A percentile compares a stretch with the other conserved stretches of the same genome.
Conservation (phyloP, 169 alveolate genomes). For the Babesia gibsoni region DNA sequence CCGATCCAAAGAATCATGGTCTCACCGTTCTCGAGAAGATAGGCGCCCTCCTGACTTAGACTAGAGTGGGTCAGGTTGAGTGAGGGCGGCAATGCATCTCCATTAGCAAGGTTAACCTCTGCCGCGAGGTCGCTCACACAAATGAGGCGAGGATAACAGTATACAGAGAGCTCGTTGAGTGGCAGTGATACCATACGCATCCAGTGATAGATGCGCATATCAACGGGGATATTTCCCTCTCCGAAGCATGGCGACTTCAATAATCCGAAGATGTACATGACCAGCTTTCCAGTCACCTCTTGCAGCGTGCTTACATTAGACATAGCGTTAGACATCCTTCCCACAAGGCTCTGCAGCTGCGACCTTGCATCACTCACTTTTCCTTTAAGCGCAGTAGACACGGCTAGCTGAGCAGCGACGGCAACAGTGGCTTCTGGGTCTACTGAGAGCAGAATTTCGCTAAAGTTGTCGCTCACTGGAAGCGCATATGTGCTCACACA, state of each 20-base stretch:
- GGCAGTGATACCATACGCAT: conserved; percentile 72
- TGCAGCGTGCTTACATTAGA: conserved; percentile 60
- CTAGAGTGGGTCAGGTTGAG: conserved; percentile 77
- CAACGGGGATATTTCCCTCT: conserved; percentile 78
- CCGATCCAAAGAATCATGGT: conserved; percentile 86
- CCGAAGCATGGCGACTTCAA: conserved; percentile 78
- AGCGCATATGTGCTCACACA: conserved; percentile 93
- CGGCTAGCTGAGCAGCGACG: conserved; percentile 71
- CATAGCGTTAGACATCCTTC: conserved; percentile 46
- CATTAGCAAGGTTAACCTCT: conserved; percentile 41
- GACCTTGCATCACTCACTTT: conserved; percentile 81
- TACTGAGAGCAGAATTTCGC: conserved; percentile 70
- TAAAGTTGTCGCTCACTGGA: conserved; percentile 87
- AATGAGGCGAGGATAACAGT: conserved; percentile 82
- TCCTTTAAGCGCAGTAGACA: conserved; percentile 64
- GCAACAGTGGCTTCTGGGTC: conserved; percentile 77
- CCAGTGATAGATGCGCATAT: conserved; percentile 78
- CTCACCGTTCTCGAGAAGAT: conserved; percentile 86
- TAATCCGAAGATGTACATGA: conserved; percentile 78
- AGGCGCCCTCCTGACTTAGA: conserved; percentile 84
- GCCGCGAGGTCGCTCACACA: conserved; percentile 66
- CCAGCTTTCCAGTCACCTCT: conserved; percentile 49
- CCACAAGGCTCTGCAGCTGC: conserved; percentile 72
- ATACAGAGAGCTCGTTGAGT: conserved; percentile 70
- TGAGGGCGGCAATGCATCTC: conserved; percentile 38